Evolutionary conservation across 1,284 basidiomycete genomes (phyloP), one percentile per base, ranked within the genome.

Genomic region (Rhodotorula mucilaginosa): DNA sequence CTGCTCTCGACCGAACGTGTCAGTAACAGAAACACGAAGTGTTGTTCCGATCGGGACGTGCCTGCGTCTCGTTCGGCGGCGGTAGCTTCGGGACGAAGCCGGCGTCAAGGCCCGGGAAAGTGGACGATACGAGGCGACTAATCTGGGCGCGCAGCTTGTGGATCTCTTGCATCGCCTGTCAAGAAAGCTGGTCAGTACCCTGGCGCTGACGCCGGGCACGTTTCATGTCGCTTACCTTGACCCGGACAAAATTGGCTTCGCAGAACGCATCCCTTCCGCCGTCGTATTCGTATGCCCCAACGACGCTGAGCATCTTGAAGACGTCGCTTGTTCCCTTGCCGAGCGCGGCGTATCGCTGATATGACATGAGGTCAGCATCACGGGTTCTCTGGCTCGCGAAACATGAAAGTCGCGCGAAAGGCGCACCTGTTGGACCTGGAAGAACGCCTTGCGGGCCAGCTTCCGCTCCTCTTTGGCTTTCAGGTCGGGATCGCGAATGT

Each of bases 111-210:
- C 84, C 85, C 1, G 88, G 85, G 76, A 91, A 91, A 78, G 89
- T 88, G 34, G 85, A 82, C 67, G 86, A 85, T 2, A 94, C 90
- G 65, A 97, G 94, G 75, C 85, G 88, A 77, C 87, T 91, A 70
- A 97, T 90, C 79, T 97, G 97, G 0, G 88, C 86, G 54, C 95
- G 88, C n/a, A 99, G 85, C 81, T 99, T 98, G 81, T 96, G 95
- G 57, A 98, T 97, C 83, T 99, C 97, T 82, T 97, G 92, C 95
- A 99, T 99, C 0, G 94, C 92, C 92, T 96, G 72, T 7, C 23
- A 29, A 60, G 19, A 5, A 19, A 67, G 62, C 13, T 47, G 54
- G 26, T 31, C 23, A 51, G 21, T 21, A 5, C 26, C 5, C 29
- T 15, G 29, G 3, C 15, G 47, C 62, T n/a, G 23, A 29, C 39